Percentiles rank a stretch among this genome's conserved stretches.
Evolutionary conservation across 2,329 filamentous ascomycete species (phyloP).

Genomic region (Alternaria sp.): DNA sequence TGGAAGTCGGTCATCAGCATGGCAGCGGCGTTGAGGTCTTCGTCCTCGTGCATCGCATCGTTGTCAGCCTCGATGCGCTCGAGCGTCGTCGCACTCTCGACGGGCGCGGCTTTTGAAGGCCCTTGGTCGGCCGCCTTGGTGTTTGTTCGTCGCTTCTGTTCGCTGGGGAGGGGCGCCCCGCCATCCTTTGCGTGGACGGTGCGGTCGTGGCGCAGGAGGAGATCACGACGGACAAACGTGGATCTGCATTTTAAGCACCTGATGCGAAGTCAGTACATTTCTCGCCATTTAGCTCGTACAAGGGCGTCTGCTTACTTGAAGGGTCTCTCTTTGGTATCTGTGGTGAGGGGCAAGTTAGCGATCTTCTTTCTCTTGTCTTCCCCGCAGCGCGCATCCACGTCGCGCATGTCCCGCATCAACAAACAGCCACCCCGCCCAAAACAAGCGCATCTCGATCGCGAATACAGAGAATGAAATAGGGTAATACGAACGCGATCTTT

Average conservation of each 20-base stretch:
- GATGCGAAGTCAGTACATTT: background rate
- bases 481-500: constrained; percentile 88
- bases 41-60: constrained; percentile 86
- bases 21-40: constrained; percentile 95
- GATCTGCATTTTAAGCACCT: constrained; percentile 86
- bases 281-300: too few species aligned
- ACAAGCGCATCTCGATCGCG: constrained; percentile 36
- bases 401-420: constrained; percentile 47
- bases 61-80: constrained; percentile 93
- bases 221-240: constrained; percentile 96
- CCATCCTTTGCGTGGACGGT: constrained; percentile 99
- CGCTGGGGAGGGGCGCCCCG: constrained; percentile 90
- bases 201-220: constrained; percentile 94
- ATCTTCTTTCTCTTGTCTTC: constrained; percentile 35
- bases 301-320: constrained; percentile 75
- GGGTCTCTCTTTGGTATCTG: constrained; percentile 97
- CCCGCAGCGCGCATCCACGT: constrained; percentile 48
- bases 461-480: constrained; percentile 16
- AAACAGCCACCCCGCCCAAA: constrained; percentile 41
- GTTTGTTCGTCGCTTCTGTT: constrained; percentile 84
- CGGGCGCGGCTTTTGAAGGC: constrained; percentile 77
- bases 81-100: constrained; percentile 85
- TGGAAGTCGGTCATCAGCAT: constrained; percentile 99
- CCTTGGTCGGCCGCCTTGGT: constrained; percentile 65
- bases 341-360: constrained; percentile 49